Conservation (phyloP, 1,284 basidiomycete species). For the Ceratobasidium sp. region DNA sequence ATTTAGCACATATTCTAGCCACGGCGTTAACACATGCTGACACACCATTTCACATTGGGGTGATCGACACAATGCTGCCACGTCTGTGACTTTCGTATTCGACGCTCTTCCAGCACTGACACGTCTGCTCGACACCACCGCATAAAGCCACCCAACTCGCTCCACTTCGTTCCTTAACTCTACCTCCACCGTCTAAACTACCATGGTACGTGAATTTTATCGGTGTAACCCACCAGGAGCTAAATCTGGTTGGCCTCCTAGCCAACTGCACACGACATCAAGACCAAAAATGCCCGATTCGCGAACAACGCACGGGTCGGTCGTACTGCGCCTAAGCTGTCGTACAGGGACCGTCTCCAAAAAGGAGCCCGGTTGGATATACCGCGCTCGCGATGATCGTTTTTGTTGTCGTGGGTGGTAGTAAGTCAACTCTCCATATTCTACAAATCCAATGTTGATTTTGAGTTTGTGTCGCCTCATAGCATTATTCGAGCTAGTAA, state of each 20-base stretch:
- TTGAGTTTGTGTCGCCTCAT: not conserved
- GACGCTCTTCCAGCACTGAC: slow-evolving; percentile 21
- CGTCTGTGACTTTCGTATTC: slow-evolving; percentile 20
- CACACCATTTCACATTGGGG: not conserved
- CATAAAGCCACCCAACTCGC: slow-evolving; percentile 4
- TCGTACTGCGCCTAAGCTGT: slow-evolving; percentile 74
- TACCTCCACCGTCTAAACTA: slow-evolving; percentile 7
- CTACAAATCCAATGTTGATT: not conserved
- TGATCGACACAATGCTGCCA: slow-evolving; percentile 19
- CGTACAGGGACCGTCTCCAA: slow-evolving; percentile 69
- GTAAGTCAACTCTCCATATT: slow-evolving; percentile 53
- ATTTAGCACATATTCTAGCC: too few species aligned
- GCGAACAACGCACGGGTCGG: slow-evolving; percentile 71
- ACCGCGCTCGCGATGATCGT: slow-evolving; percentile 34
- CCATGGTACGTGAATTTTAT: not conserved
- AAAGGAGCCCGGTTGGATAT: slow-evolving; percentile 69
- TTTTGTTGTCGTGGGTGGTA: slow-evolving; percentile 70
- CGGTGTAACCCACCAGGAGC: not conserved
- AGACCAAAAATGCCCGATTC: slow-evolving; percentile 78
- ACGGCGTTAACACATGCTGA: slow-evolving; percentile 4
- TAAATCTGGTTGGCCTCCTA: not conserved
- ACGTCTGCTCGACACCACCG: slow-evolving; percentile 24
- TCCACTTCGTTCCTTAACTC: slow-evolving; percentile 3
- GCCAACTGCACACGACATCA: slow-evolving; percentile 76
- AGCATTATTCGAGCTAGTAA: slow-evolving; percentile 77